A percentile compares a stretch with the other conserved stretches of the same genome.
phyloP scores from a whole-genome alignment of 169 alveolate genomes.

The Babesia bigemina region DNA sequence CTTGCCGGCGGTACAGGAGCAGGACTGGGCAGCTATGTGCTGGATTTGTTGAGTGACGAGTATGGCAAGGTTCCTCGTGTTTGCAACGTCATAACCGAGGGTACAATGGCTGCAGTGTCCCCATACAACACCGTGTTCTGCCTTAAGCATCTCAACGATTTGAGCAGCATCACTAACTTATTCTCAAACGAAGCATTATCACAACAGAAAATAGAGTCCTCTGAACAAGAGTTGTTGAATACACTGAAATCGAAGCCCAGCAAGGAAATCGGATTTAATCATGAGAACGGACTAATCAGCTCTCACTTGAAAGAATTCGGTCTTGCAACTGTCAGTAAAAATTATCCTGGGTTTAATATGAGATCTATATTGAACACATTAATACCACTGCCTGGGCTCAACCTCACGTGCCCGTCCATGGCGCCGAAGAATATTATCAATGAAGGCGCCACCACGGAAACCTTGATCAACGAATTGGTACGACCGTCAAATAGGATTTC shows the following conservation, averaged over 20 bases:
- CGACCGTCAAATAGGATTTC: conserved; percentile 17
- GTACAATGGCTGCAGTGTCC: conserved; percentile 45
- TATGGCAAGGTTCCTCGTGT: conserved; percentile 80
- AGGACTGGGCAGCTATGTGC: conserved; percentile 94
- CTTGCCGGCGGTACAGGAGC: conserved; percentile 99
- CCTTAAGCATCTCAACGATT: conserved; percentile 28
- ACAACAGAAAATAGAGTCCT: conserved; percentile 2
- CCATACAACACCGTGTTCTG: conserved; percentile 54
- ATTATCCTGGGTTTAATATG: conserved; percentile 19
- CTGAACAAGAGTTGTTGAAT: not conserved
- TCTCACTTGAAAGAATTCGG: conserved; percentile 20
- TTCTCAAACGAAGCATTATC: conserved; percentile 46
- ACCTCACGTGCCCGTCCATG: conserved; percentile 34
- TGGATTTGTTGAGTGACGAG: conserved; percentile 85
- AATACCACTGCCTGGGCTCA: conserved; percentile 39
- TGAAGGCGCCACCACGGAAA: conserved; percentile 19
- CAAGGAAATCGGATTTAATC: conserved; percentile 20
- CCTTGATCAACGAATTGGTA: conserved; percentile 17
- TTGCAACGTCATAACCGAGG: conserved; percentile 36
- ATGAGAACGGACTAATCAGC: conserved; percentile 19
- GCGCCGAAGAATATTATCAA: conserved; percentile 12
- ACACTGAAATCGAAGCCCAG: not conserved
- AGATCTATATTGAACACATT: conserved; percentile 26
- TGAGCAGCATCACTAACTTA: conserved; percentile 4
- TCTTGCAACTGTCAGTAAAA: conserved; percentile 13